Evolutionary conservation across 331 rosid species (phyloP).

Genomic region (Pyracantha coccinea): DNA sequence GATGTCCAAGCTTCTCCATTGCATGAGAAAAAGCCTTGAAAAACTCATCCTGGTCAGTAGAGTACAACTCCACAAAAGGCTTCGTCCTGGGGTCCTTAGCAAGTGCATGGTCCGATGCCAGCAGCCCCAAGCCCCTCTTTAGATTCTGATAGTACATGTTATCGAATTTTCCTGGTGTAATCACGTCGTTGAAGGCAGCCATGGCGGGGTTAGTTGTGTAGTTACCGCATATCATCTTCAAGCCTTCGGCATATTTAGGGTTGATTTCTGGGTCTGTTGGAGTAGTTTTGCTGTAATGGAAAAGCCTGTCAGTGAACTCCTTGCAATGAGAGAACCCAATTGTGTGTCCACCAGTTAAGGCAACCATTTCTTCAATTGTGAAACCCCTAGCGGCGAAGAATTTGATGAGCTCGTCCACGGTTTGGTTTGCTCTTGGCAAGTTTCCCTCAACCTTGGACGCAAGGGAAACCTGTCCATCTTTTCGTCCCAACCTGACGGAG

Average conservation of each 20-base stretch:
- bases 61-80: background rate
- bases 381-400: background rate
- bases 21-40: background rate
- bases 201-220: background rate
- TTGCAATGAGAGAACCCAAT: slow-evolving; percentile 5
- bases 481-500: background rate
- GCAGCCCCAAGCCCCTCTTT: background rate
- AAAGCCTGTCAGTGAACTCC: background rate
- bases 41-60: background rate
- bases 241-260: background rate
- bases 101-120: background rate
- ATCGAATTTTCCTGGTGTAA: background rate
- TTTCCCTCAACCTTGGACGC: slow-evolving; percentile 1
- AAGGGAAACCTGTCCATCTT: background rate
- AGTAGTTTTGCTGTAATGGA: background rate
- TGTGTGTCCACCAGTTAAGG: background rate
- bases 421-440: slow-evolving; percentile 1
- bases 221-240: background rate
- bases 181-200: background rate
- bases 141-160: background rate
- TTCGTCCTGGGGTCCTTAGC: background rate
- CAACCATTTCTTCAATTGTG: background rate
- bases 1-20: background rate
- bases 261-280: background rate
- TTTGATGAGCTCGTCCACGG: background rate